Base-by-base conservation (phyloP, 2,329 filamentous ascomycete genomes). In the Gaeumannomyces tritici region DNA sequence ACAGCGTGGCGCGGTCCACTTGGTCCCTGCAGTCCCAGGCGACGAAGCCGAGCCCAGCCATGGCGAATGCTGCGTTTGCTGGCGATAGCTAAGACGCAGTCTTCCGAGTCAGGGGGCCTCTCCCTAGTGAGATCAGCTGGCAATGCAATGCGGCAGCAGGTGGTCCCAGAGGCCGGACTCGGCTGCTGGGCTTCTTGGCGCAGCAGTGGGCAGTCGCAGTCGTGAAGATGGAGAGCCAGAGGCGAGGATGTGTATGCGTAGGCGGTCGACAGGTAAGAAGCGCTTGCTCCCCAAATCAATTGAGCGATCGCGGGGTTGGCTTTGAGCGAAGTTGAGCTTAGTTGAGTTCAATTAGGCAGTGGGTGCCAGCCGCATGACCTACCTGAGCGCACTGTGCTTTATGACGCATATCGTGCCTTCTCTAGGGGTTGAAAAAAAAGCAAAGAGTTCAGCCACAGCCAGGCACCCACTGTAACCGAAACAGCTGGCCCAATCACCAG, bases 1-100 rank as follows among this genome's bases (percentile, higher is more conserved):
- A 73, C 47, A 72, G 70, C 70, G 77, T 78, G 59, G 80, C 79
- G 70, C 78, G 75, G 33, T 83, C 80, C 64, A 80, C 75, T 67
- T 78, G 79, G 66, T 84, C 81, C n/a, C 62, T 51, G 21, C 59
- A 51, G 21, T 63, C 62, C 59, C 55, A 59, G 2, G 59, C 54
- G 28, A 57, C n/a, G 27, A 31, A 28, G n/a, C 54, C 26, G 18
- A n/a, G 24, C 13, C 28, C 54, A 42, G 42, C 47, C 58, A 60
- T 60, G 55, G 18, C n/a, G 21, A n/a, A n/a, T 24, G 18, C 8
- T n/a, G 42, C 42, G 21, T 9, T 21, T 51, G n/a, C n/a, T n/a
- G n/a, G n/a, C 42, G 18, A 51, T 21, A 9, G n/a, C 42, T 18
- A 51, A 51, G 42, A n/a, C 18, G 42, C 21, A 4, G 42, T 33